Conservation (phyloP, 768 basidiomycete species). For the Mycena vitilis region DNA sequence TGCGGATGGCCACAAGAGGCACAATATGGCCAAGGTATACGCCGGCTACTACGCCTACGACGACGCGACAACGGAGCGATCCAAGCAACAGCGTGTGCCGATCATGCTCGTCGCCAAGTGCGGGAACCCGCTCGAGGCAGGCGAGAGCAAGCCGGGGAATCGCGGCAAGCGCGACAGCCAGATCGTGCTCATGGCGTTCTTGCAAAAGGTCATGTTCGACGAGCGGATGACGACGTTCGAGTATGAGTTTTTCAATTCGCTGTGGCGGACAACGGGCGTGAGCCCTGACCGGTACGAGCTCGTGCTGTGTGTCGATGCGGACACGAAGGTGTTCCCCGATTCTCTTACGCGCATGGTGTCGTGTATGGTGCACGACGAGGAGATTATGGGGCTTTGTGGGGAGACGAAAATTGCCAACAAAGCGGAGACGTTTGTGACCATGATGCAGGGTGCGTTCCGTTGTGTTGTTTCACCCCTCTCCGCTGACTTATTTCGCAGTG, state of each 20-base stretch:
- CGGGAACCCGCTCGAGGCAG: constrained; percentile 91
- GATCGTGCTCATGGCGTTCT: constrained; percentile 96
- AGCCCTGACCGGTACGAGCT: constrained; percentile 96
- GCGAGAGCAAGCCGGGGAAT: constrained; percentile 95
- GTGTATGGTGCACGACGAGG: constrained; percentile 96
- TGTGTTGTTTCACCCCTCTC: neutral
- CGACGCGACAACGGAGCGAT: constrained; percentile 85
- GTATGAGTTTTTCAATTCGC: constrained; percentile 99
- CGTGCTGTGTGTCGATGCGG: constrained; percentile 95
- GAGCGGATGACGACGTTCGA: constrained; percentile 99
- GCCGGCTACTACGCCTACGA: constrained; percentile 98
- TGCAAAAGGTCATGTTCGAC: constrained; percentile 99
- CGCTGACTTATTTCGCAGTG: constrained; percentile 59
- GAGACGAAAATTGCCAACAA: constrained; percentile 99
- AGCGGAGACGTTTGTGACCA: constrained; percentile 97
- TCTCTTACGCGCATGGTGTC: constrained; percentile 95
- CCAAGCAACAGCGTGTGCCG: constrained; percentile 97
- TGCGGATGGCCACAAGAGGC: constrained; percentile 99
- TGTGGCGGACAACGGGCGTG: constrained; percentile 96
- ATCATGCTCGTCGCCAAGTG: constrained; percentile 96
- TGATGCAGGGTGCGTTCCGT: constrained; percentile 92
- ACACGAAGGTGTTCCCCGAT: constrained; percentile 99
- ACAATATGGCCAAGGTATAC: constrained; percentile 99
- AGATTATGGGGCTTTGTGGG: constrained; percentile 99
- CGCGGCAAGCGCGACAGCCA: constrained; percentile 99